A percentile compares a stretch with the other conserved stretches of the same genome.
Evolutionary conservation across 805 yeast genomes (phyloP).

Genomic region (Myxozyma kluyveri): DNA sequence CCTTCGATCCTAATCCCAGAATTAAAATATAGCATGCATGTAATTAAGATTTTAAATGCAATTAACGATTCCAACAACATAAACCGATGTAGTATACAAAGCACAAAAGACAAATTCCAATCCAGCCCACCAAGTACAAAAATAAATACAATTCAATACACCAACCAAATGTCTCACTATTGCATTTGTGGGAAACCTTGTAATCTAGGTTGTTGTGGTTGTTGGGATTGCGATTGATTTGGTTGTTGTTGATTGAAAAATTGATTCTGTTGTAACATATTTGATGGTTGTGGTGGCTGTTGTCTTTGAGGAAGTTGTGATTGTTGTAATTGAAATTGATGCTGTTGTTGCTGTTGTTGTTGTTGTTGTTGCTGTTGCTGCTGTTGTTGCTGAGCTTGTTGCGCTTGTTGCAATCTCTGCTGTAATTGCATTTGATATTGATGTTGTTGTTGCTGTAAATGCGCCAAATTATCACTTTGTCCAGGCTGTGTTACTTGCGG

Average conservation of each 20-base stretch:
- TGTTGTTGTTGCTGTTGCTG: conserved; percentile 31
- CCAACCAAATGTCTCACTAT: background rate
- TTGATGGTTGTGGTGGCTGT: conserved; percentile 17
- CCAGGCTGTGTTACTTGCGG: conserved; percentile 17
- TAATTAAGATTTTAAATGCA: background rate
- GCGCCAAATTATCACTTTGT: conserved; percentile 16
- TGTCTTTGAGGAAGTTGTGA: conserved; percentile 26
- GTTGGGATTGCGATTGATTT: conserved; percentile 10
- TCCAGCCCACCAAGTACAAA: background rate
- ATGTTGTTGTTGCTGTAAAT: conserved; percentile 30
- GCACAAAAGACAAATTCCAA: background rate
- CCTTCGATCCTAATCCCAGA: no score
- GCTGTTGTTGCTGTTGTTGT: conserved; percentile 28
- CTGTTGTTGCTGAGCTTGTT: conserved; percentile 25
- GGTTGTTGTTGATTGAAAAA: conserved; percentile 14
- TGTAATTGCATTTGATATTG: conserved; percentile 32
- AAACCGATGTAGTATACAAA: background rate
- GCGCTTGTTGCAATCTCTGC: conserved; percentile 11
- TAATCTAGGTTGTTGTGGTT: conserved; percentile 7
- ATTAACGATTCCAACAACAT: background rate
- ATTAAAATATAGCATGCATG: background rate
- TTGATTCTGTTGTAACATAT: conserved; percentile 8
- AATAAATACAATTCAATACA: background rate
- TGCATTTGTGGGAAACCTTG: background rate
- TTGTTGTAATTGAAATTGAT: conserved; percentile 25